phyloP scores from a whole-genome alignment of 495 filamentous ascomycete genomes.

The Podospora pseudopauciseta region DNA sequence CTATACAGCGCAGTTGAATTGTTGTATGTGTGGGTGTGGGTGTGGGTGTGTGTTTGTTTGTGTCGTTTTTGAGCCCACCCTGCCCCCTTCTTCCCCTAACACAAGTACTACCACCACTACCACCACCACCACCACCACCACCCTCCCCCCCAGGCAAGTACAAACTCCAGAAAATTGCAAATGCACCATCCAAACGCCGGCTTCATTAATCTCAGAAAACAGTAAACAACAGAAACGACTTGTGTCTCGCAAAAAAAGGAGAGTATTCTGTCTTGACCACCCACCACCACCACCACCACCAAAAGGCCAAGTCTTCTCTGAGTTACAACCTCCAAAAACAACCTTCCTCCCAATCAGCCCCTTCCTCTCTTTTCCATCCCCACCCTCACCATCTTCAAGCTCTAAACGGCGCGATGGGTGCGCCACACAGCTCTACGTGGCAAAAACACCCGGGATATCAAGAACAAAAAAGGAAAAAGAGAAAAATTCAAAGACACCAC shows the following conservation, averaged over 20 bases:
- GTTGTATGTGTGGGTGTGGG: not conserved
- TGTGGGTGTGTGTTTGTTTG: constrained; percentile 7
- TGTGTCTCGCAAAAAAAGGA: not conserved
- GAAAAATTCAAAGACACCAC: constrained; percentile 10
- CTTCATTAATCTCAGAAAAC: constrained; percentile 11
- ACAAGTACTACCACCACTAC: constrained; percentile 5
- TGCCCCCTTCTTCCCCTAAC: constrained; percentile 9
- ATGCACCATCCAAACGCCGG: constrained; percentile 19
- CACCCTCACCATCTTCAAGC: not conserved
- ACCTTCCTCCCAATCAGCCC: not conserved
- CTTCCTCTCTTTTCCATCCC: not conserved
- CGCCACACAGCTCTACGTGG: not conserved
- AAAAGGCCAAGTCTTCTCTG: not conserved
- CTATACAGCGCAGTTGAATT: constrained; percentile 1
- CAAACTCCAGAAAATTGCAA: not conserved
- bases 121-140: constrained; percentile 1
- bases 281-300: not conserved
- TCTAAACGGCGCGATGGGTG: constrained; percentile 5
- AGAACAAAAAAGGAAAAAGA: constrained; percentile 20
- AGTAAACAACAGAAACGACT: constrained; percentile 1
- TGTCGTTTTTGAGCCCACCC: not conserved
- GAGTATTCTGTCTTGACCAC: not conserved
- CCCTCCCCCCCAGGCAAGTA: not conserved
- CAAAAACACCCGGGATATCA: constrained; percentile 22
- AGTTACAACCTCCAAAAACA: not conserved